Conservation (phyloP, 2,329 filamentous ascomycete genomes). For the Corniculantispora saksenae region DNA sequence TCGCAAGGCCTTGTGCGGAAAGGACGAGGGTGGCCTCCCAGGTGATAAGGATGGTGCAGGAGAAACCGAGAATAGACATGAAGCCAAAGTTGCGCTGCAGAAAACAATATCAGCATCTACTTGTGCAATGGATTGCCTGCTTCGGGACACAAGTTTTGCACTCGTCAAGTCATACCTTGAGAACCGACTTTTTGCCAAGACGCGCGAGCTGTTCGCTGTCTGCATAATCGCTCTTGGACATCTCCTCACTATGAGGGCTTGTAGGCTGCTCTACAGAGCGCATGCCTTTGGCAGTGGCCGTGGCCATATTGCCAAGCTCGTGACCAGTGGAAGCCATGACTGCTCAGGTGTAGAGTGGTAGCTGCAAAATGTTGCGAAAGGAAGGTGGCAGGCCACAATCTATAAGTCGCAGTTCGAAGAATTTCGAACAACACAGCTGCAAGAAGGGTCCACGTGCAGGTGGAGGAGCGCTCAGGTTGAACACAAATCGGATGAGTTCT, state of each 20-base stretch:
- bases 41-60: slow-evolving; percentile 47
- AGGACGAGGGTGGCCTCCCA: slow-evolving; percentile 44
- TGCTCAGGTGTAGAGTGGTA: not conserved
- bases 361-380: not conserved
- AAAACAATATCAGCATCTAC: not conserved
- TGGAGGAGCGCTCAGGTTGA: not conserved
- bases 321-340: slow-evolving; percentile 2
- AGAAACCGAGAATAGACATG: slow-evolving; percentile 47
- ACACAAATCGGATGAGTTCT: not conserved
- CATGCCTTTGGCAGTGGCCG: slow-evolving; percentile 8
- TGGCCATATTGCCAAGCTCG: slow-evolving; percentile 16
- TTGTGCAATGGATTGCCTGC: not conserved
- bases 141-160: not conserved
- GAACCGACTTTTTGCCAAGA: slow-evolving; percentile 20
- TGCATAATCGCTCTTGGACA: slow-evolving; percentile 3
- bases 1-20: slow-evolving; percentile 32
- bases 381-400: not conserved
- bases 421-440: not conserved
- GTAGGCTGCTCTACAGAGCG: not conserved
- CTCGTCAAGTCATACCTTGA: slow-evolving; percentile 9
- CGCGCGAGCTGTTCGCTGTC: slow-evolving; percentile 15
- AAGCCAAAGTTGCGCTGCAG: slow-evolving; percentile 45
- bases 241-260: slow-evolving; percentile 6
- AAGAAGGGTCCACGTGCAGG: not conserved
- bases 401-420: not conserved